Percentiles rank a stretch among this genome's conserved stretches.
Evolutionary conservation across 441 rosid genomes (phyloP).

Genomic region (Eutrema salsugineum): DNA sequence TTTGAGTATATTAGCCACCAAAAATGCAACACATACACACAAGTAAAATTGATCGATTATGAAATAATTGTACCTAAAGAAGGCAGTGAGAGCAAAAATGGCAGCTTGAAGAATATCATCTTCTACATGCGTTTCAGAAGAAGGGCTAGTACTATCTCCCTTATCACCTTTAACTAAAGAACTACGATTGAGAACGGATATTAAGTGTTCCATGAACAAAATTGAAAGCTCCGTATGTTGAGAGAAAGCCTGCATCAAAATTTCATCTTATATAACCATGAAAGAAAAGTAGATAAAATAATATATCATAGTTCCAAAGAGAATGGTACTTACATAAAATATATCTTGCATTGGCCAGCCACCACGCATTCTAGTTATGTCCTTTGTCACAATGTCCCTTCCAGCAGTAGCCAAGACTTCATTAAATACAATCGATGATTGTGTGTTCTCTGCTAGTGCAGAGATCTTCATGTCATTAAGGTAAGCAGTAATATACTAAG

Average conservation of each 20-base stretch:
- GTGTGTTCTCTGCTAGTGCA: slow-evolving; percentile 85
- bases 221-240: slow-evolving; percentile 79
- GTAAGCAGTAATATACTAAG: slow-evolving; percentile 25
- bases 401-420: slow-evolving; percentile 91
- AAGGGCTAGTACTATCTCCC: slow-evolving; percentile 50
- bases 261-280: neutral
- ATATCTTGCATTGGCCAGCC: slow-evolving; percentile 99
- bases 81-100: slow-evolving; percentile 87
- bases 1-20: slow-evolving; percentile 38
- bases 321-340: slow-evolving; percentile 67
- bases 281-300: neutral
- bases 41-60: slow-evolving; percentile 19
- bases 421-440: slow-evolving; percentile 70
- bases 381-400: slow-evolving; percentile 91
- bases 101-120: slow-evolving; percentile 87
- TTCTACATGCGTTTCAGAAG: slow-evolving; percentile 51
- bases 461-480: slow-evolving; percentile 70
- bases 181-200: slow-evolving; percentile 64
- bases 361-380: slow-evolving; percentile 96
- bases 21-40: slow-evolving; percentile 11
- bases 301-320: neutral
- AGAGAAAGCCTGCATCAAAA: slow-evolving; percentile 68
- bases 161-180: slow-evolving; percentile 56
- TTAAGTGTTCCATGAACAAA: slow-evolving; percentile 83
- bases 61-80: slow-evolving; percentile 66